phyloP scores from a whole-genome alignment of 1,284 basidiomycete species.

The Irpex rosettiformis region DNA sequence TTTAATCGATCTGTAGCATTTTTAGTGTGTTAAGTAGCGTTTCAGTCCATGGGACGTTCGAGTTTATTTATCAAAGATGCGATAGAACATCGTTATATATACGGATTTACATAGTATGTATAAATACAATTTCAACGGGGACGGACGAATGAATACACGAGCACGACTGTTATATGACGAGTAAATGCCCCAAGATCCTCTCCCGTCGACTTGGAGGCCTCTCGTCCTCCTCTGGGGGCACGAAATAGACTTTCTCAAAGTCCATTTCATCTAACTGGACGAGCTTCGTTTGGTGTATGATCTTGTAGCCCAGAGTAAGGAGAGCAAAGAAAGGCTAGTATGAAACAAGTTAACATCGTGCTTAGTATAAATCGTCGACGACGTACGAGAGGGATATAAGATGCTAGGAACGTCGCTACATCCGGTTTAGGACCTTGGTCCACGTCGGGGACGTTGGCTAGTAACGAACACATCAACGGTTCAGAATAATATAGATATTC shows the following conservation, averaged over 20 bases:
- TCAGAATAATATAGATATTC: too few species aligned
- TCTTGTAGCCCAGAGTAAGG: constrained; percentile 29
- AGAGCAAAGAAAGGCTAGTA: constrained; percentile 27
- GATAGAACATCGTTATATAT: background rate
- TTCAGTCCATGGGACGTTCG: background rate
- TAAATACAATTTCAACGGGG: background rate
- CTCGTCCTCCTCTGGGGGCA: background rate
- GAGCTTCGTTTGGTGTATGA: constrained; percentile 29
- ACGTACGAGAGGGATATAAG: constrained; percentile 27
- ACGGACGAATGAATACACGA: background rate
- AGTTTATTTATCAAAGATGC: background rate
- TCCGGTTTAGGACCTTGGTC: constrained; percentile 7
- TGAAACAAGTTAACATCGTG: too few species aligned
- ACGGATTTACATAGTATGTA: background rate
- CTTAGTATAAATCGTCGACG: background rate
- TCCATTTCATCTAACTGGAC: constrained; percentile 25
- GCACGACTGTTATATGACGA: background rate
- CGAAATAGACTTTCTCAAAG: constrained; percentile 14
- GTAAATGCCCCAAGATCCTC: background rate
- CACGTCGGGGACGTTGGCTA: constrained; percentile 9
- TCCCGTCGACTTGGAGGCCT: background rate
- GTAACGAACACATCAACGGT: too few species aligned
- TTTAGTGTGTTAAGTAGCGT: too few species aligned
- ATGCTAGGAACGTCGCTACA: constrained; percentile 24
- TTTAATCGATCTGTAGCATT: too few species aligned